Evolutionary conservation across 306 rosid species (phyloP), one percentile per base, ranked within the genome.

Genomic region (Carpinus fangiana): DNA sequence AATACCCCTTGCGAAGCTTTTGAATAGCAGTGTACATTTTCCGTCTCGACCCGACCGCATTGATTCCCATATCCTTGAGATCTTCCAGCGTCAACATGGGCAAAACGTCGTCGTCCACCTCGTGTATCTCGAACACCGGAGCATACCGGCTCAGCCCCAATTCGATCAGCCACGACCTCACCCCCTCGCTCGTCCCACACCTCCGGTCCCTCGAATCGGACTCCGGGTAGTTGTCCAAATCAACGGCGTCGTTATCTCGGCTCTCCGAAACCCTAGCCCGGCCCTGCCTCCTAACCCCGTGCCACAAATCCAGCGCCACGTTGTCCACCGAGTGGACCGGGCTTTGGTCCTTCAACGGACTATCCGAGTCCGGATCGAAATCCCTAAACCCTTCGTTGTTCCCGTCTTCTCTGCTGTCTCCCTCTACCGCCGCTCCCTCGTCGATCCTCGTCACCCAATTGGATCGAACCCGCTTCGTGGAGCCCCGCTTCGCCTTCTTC

Each of bases 51-150:
- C 96, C 96, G 12, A 91, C 90, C 23, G 93, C 96, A 67, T 77
- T 91, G 18, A 91, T 89, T 16, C 96, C 91, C 93, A 91, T 91
- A 75, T 91, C 96, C 66, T 91, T 91, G 38, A 91, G 93, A 81
- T 91, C 96, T 80, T 91, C 96, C 81, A 91, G 83, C 1, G 93
- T 89, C 82, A 91, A 82, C 93, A 91, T 57, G 1, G 93, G 96
- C 83, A 91, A 87, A 53, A 91, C 85, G 17, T 91, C 91, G 38
- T 89, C 96, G 77, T 89, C 96, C 31, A 89, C 93, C 74, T 91
- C 96, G 16, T 91, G 96, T 13, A 91, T 91, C 82, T 91, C 93
- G 70, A 91, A 91, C 79, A 91, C 81, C 17, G 96, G 91, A 56
- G 88, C 83, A 73, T 91, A 91, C 82, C 90, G 73, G 75, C 96